Base-by-base conservation (phyloP, 306 rosid species). In the Fragaria nilgerrensis region DNA sequence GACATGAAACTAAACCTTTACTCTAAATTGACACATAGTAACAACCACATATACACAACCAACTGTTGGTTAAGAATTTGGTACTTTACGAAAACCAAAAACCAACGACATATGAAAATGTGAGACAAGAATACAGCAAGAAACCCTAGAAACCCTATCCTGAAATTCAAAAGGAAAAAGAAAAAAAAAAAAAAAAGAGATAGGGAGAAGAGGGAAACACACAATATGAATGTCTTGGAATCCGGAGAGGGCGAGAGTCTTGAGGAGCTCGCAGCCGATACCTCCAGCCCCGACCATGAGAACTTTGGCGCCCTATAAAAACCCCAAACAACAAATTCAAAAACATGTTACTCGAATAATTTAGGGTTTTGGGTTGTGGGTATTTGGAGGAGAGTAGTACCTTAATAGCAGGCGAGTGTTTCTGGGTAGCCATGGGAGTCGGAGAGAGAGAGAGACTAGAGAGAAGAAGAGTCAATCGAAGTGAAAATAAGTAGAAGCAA, bases 261-360 rank as follows among this genome's bases (percentile, higher is more conserved):
- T 96, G 79, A 96, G 92, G 14, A 96, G 92, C 88, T 96, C 99
- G 83, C 99, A 96, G 45, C 99, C 99, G 81, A 96, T 96, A 80
- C 99, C 99, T 67, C 99, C 99, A 7, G 99, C 99, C 25, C 99
- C 99, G 67, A 96, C 99, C 98, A 96, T 92, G 25, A 96, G 97
- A 78, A 92, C 98, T 79, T 86, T 96, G 44, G 98, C 88, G 74
- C 88, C 94, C 99, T 92, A 77, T 23, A 83, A 78, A 29, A 8
- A 20, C 45, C 45, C 45, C 11, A 25, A 58, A 43, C 2, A 9
- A 22, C 0, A 15, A 1, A 49, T 6, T 49, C 19, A 25, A 48
- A 34, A 10, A 61, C 9, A 43, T 9, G 36, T 43, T 9, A 52
- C 70, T 61, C 20, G 41, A 39, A 39, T 39, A 82, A 67, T 67